A percentile compares a stretch with the other conserved stretches of the same genome.
These are phyloP conservation scores for Penicillium atrosanguineum DNA, from an alignment of 495 filamentous ascomycete genomes.

Conservation along the genomic window DNA sequence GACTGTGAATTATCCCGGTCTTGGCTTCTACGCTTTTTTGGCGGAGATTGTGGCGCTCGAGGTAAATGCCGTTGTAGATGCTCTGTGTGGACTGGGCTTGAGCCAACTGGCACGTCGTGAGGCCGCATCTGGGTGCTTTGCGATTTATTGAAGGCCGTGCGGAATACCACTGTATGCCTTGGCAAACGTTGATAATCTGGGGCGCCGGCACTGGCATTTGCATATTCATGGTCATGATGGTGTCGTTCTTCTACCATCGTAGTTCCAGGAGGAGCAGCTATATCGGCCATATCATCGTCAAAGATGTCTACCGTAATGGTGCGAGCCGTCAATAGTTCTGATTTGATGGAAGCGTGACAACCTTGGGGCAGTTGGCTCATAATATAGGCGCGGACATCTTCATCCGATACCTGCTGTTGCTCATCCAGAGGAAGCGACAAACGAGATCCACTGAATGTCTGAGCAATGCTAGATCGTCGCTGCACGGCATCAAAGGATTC, in stretches of 20 bases:
- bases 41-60: background rate
- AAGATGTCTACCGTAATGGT: conserved; percentile 72
- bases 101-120: conserved; percentile 2
- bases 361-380: conserved; percentile 45
- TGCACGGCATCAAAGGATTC: conserved; percentile 48
- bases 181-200: conserved; percentile 24
- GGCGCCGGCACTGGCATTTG: conserved; percentile 14
- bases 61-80: conserved; percentile 1
- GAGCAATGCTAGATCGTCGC: conserved; percentile 29
- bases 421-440: conserved; percentile 31
- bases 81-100: conserved; percentile 3
- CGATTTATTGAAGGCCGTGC: conserved; percentile 44
- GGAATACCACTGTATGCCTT: conserved; percentile 44
- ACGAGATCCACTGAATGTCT: conserved; percentile 17
- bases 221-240: conserved; percentile 36
- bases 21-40: background rate
- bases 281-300: conserved; percentile 55
- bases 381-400: conserved; percentile 45
- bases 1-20: conserved; percentile 1
- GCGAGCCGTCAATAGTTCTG: conserved; percentile 60
- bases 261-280: conserved; percentile 63
- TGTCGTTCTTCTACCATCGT: conserved; percentile 61
- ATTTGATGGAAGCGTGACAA: conserved; percentile 60
- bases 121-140: conserved; percentile 40
- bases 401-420: conserved; percentile 40